These are phyloP conservation scores for Parachlorella kessleri DNA, from an alignment of 139 green algal genomes.

Conservation along the genomic window DNA sequence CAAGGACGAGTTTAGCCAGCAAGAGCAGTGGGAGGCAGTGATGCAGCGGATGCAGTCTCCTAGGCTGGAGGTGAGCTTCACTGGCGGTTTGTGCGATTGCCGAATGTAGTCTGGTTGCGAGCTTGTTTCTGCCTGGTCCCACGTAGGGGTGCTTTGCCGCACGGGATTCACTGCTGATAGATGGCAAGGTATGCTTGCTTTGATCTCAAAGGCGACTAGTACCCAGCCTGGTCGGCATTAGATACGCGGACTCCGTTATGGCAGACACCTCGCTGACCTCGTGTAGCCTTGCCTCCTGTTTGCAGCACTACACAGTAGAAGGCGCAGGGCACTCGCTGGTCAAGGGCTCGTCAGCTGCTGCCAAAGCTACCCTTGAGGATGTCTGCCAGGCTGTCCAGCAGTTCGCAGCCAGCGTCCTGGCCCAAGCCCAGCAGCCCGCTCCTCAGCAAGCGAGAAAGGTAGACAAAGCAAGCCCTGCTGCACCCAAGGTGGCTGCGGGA, in stretches of 20 bases:
- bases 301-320: not conserved
- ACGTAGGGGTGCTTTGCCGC: too few relatives aligned
- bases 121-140: too few relatives aligned
- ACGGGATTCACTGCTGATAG: too few relatives aligned
- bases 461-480: too few relatives aligned
- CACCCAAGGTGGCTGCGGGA: too few relatives aligned
- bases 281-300: not conserved
- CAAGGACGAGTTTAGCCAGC: slow-evolving; percentile 43
- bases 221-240: not conserved
- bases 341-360: not conserved
- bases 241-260: not conserved
- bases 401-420: not conserved
- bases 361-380: not conserved
- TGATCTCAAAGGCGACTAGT: too few relatives aligned
- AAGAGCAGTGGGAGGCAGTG: slow-evolving; percentile 25
- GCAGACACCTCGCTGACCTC: not conserved
- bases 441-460: too few relatives aligned
- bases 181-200: too few relatives aligned
- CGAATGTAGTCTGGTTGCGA: not conserved
- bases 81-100: not conserved
- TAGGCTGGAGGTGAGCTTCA: not conserved
- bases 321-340: not conserved
- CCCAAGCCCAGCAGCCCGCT: too few relatives aligned
- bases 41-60: slow-evolving; percentile 9
- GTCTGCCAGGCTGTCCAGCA: not conserved